Base-by-base conservation (phyloP, 495 filamentous ascomycete genomes). In the Apodospora peruviana region DNA sequence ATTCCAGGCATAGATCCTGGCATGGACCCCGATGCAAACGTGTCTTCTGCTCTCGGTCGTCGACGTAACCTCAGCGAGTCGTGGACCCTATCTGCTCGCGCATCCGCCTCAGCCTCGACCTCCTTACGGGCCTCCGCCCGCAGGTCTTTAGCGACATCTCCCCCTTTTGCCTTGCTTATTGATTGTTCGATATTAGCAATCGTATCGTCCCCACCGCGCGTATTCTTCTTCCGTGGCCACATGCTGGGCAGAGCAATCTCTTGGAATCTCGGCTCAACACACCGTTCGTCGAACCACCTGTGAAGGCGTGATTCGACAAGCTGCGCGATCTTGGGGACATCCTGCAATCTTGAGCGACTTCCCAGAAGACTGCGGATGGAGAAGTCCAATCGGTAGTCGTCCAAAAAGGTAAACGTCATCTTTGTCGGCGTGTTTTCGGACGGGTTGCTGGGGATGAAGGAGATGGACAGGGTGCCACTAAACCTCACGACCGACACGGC, bases 251-350 rank as follows among this genome's bases (percentile, higher is more conserved):
- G 70, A 7, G 87, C 89, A 32, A 98, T 91, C 45, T 97, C 89
- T 61, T 98, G 93, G 51, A 98, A 95, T 20, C 90, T 78, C 9
- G 93, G 93, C 69, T 97, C 93, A 2, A 98, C 93, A 46, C 87
- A 89, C 24, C 93, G 82, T 60, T 97, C 93, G 62, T 98, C 93
- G 56, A 98, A 96, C 93, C 93, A 98, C 21, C 85, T 82, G 62
- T 97, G 93, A 5, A 98, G 77, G 7, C 91, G 79, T 4, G 84
- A 83, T 67, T 98, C 93, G 34, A 98, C 85, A 3, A 98, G 76
- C 62, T 96, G 90, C 0, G 94, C 94, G 42, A 98, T 94, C 64
- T 98, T 98, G 10, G 93, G 93, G 11, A 98, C 89, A 69, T 98
- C 94, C 64, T 96, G 91, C 10, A 98, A 71, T 17, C 94, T 74